Evolutionary conservation across 805 yeast species (phyloP).

Genomic region (Candida sanyiensis): DNA sequence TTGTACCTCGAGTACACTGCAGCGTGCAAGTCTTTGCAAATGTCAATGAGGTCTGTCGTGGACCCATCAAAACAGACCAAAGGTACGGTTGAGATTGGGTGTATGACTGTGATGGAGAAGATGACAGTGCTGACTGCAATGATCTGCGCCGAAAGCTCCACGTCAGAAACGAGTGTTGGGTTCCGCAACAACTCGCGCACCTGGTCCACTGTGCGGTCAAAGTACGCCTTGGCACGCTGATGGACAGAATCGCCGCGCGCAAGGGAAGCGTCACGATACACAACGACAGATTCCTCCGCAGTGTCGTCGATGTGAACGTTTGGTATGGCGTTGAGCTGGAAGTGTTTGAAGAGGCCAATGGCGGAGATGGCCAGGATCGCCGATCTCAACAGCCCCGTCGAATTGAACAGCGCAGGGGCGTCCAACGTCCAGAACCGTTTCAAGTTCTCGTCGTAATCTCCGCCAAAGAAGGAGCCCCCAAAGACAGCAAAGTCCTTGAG

Average conservation of each 20-base stretch:
- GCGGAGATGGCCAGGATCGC: constrained; percentile 20
- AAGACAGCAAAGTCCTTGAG: constrained; percentile 20
- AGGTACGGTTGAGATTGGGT: constrained; percentile 17
- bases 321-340: constrained; percentile 13
- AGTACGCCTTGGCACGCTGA: constrained; percentile 15
- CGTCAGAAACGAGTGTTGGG: neutral
- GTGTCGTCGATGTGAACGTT: constrained; percentile 13
- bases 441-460: constrained; percentile 10
- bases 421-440: constrained; percentile 15
- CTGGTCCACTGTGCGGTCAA: constrained; percentile 11
- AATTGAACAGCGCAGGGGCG: constrained; percentile 18
- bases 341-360: constrained; percentile 18
- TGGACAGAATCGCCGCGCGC: constrained; percentile 9
- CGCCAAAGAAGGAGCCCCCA: constrained; percentile 19
- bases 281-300: constrained; percentile 10
- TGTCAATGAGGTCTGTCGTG: constrained; percentile 14
- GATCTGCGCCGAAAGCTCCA: constrained; percentile 13
- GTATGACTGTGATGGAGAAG: constrained; percentile 18
- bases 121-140: constrained; percentile 17
- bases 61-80: constrained; percentile 10
- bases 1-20: constrained; percentile 6
- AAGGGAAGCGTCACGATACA: constrained; percentile 10
- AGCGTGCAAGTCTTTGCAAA: constrained; percentile 13
- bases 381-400: constrained; percentile 13
- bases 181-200: constrained; percentile 4